These are phyloP conservation scores for Stentor coeruleus DNA, from an alignment of 73 alveolate genomes.

Conservation along the genomic window DNA sequence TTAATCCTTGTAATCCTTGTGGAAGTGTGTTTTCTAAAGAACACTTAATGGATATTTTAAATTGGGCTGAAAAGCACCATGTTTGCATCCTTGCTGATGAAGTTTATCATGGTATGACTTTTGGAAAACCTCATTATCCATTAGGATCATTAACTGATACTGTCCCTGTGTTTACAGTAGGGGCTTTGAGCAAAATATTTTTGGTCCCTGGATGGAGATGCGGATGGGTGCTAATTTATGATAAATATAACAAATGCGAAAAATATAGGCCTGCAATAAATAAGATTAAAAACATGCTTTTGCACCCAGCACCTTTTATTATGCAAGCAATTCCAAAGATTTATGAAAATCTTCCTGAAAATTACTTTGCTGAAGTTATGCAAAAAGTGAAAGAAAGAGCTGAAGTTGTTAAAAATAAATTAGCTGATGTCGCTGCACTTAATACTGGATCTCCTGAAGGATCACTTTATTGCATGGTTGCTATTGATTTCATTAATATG, in stretches of 20 bases:
- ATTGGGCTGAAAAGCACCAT: conserved; percentile 23
- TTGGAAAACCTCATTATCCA: too few species aligned
- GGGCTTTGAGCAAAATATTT: background rate
- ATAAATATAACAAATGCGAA: background rate
- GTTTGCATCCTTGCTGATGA: conserved; percentile 35
- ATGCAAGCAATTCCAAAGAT: background rate
- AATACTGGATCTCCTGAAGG: background rate
- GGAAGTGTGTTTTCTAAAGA: conserved; percentile 31
- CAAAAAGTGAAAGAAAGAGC: background rate
- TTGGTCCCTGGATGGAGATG: conserved; percentile 4
- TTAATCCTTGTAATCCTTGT: conserved; percentile 38
- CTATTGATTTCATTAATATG: background rate
- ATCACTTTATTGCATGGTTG: background rate
- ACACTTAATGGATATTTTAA: conserved; percentile 23
- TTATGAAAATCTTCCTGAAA: background rate
- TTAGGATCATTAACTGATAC: too few species aligned
- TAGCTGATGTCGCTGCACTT: background rate
- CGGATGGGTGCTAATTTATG: background rate
- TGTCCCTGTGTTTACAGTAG: too few species aligned
- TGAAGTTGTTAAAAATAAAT: background rate
- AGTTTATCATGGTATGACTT: conserved; percentile 34
- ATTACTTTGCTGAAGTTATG: background rate
- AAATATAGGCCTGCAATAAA: background rate
- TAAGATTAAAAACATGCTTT: background rate
- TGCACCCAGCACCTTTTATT: background rate